Evolutionary conservation across 306 rosid species (phyloP), one percentile per base, ranked within the genome.

Genomic region (Cucumis cinereus): DNA sequence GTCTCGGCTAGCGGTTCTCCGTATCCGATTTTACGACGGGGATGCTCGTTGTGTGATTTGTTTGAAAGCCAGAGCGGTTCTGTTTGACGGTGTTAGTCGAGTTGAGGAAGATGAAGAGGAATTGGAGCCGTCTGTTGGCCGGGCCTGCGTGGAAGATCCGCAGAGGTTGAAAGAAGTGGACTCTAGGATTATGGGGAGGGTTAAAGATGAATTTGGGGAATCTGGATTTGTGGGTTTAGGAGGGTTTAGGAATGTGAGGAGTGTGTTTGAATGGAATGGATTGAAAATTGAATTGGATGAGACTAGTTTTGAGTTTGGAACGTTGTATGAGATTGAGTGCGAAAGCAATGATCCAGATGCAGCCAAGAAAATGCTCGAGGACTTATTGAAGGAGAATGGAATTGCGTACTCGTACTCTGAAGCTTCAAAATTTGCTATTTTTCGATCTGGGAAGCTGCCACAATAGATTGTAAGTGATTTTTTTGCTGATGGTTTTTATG

Each of bases 81-180:
- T 92, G 73, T 84, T 84, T 41, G 83, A 88, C 28, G 99, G 97
- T 17, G 85, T 94, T 24, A 94, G 97, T 77, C 93, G 97, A 7
- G 99, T 90, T 8, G 96, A 92, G 86, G 99, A 91, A 74, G 97
- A 94, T 54, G 99, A 92, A 80, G 95, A 89, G 86, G 93, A 87
- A 54, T 5, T 92, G 77, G 90, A 85, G 57, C 85, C 89, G 10
- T 67, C 56, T 58, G 22, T 85, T 2, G 97, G 93, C 7, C 79
- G 88, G 12, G 85, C 67, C 8, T 92, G 97, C 70, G 92, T 84
- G 16, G 85, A 84, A 26, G 91, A 92, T 73, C 95, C 95, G 47
- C 78, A 79, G 77, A 87, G 76, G 38, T 77, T 94, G 78, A 79
- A 71, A 20, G 24, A 56, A 17, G 79, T 82, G 83, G 93, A 87